Conservation (phyloP, 2,329 filamentous ascomycete species). For the Monilinia polystroma region DNA sequence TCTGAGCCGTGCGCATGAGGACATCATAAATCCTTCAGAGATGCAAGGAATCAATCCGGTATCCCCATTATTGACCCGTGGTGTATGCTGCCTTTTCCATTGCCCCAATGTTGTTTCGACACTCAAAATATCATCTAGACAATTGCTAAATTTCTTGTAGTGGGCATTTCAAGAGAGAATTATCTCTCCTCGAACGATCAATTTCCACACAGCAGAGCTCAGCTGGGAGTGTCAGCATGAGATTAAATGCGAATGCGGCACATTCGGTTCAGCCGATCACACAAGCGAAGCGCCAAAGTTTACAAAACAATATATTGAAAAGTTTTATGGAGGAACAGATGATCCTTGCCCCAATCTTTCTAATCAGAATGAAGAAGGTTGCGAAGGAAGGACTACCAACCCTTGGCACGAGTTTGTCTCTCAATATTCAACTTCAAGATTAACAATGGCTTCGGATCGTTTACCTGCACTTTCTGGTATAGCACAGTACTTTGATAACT, state of each 20-base stretch:
- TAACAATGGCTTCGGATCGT: neutral
- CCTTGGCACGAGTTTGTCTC: conserved; percentile 1
- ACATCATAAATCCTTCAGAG: neutral
- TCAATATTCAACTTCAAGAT: neutral
- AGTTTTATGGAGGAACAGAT: neutral
- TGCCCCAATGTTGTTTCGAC: neutral
- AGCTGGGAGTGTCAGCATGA: neutral
- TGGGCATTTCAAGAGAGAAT: neutral
- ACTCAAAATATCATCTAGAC: neutral
- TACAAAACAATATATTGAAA: neutral
- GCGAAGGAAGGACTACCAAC: no score
- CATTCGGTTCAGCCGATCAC: neutral
- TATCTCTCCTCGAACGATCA: neutral
- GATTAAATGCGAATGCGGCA: neutral
- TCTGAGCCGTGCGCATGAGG: neutral
- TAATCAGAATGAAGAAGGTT: no score
- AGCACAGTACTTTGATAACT: neutral
- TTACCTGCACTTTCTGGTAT: neutral
- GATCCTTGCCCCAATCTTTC: no score
- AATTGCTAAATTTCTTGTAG: neutral
- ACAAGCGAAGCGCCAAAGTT: neutral
- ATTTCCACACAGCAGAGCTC: neutral
- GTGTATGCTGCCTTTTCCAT: neutral
- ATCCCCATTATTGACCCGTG: neutral
- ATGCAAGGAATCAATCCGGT: neutral